Evolutionary conservation across 2,329 filamentous ascomycete genomes (phyloP), one percentile per base, ranked within the genome.

Genomic region (Colletotrichum salicis): DNA sequence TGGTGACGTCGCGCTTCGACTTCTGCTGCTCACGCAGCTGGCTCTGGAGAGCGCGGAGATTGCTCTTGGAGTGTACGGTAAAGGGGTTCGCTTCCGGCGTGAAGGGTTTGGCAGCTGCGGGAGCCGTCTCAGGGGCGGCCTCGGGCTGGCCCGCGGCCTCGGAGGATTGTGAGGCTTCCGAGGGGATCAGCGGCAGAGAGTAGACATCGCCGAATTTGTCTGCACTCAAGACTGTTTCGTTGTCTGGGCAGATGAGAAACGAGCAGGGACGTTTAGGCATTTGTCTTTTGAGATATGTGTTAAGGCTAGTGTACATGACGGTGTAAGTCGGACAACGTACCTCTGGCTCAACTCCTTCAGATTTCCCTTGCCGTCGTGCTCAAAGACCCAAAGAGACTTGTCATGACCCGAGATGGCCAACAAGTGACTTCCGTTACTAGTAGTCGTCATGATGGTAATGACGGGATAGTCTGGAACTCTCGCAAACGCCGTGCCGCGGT

Each of bases 131-230:
- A 3, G 29, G 22, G 13, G 37, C 31, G 29, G 33, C 52, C 7
- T 67, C 35, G 4, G 73, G 65, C 41, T 75, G 77, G 45, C 75
- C 77, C 59, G 71, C 78, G 64, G 62, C 68, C 59, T 70, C 69
- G 22, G 74, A 33, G 67, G 13, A 51, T 62, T 64, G 64, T 54
- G 68, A 62, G 15, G 75, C 64, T 24, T 75, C 75, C 54, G 70
- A 65, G 67, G 78, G 78, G 56, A 94, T 80, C 3, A 98, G 85
- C 15, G 96, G 96, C 8, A 99, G 83, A 12, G 93, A 89, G 82
- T 97, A 98, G 72, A 98, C 96, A 80, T 99, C 96, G 75, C 96
- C 96, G 78, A 98, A 98, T 82, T 99, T 99, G 85, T 99, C 96
- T 64, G 91, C 96, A 73, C 90, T 91, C 70, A 98, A 83, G 74